These are phyloP conservation scores for Yamadazyma atlantica DNA, from an alignment of 1,139 yeast genomes.

Conservation along the genomic window DNA sequence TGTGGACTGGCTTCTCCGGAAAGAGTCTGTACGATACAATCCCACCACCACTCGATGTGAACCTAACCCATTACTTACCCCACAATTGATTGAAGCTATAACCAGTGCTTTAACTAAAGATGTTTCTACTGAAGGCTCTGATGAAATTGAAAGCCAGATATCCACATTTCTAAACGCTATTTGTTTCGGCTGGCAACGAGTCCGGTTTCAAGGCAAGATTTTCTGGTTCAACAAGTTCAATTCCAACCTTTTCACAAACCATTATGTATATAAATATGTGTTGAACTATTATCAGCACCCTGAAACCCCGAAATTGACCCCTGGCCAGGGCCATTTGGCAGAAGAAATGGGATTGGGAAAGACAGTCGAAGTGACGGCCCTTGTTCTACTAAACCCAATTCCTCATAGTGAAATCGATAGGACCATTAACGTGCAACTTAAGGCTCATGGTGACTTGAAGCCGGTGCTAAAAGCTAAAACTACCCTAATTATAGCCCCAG, in stretches of 20 bases:
- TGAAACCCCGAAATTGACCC: constrained; percentile 20
- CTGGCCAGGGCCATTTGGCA: constrained; percentile 71
- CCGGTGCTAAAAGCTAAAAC: constrained; percentile 58
- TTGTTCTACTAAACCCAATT: constrained; percentile 60
- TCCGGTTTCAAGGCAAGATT: constrained; percentile 16
- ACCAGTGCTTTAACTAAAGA: not conserved
- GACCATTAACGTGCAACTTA: constrained; percentile 33
- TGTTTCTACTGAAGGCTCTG: not conserved
- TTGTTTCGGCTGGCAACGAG: constrained; percentile 54
- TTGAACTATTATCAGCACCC: constrained; percentile 18
- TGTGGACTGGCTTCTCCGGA: constrained; percentile 60
- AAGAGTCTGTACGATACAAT: constrained; percentile 54
- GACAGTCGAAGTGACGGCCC: constrained; percentile 77
- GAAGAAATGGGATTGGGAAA: constrained; percentile 99
- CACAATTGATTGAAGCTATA: constrained; percentile 9
- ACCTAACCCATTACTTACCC: constrained; percentile 17
- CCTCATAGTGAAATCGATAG: constrained; percentile 45
- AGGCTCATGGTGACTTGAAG: constrained; percentile 36
- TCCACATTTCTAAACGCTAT: constrained; percentile 32
- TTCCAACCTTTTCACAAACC: constrained; percentile 42
- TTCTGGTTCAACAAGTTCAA: constrained; percentile 53
- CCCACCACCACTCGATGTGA: constrained; percentile 23
- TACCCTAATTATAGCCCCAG: constrained; percentile 83
- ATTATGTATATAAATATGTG: constrained; percentile 28
- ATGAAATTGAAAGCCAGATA: constrained; percentile 12